Percentiles rank a stretch among this genome's conserved stretches.
Evolutionary conservation across 1,139 yeast genomes (phyloP).

Genomic region (Scheffersomyces parashehatae): DNA sequence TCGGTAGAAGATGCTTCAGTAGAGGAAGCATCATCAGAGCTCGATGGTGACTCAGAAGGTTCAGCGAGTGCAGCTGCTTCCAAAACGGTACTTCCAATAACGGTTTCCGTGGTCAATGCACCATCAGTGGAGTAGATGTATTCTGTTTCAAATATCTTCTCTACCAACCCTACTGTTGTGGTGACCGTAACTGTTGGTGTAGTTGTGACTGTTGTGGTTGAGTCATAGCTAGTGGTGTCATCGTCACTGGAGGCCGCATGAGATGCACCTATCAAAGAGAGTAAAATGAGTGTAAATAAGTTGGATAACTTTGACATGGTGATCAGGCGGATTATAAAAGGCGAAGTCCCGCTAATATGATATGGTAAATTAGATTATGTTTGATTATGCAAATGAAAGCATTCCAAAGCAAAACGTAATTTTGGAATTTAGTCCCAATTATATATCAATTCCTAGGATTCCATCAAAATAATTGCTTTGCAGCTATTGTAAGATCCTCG

Average conservation of each 20-base stretch:
- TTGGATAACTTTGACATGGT: conserved; percentile 1
- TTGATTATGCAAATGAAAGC: no score
- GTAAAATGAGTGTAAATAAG: conserved; percentile 7
- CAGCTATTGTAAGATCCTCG: no score
- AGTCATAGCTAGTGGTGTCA: background rate
- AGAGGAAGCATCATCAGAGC: conserved; percentile 11
- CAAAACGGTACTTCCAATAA: conserved; percentile 24
- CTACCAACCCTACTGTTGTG: conserved; percentile 28
- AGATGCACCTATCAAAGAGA: conserved; percentile 10
- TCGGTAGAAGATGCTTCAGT: conserved; percentile 7
- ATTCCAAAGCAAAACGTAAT: no score
- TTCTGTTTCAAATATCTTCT: conserved; percentile 32
- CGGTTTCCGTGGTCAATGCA: conserved; percentile 33
- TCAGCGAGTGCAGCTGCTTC: conserved; percentile 3
- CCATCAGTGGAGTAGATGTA: conserved; percentile 38
- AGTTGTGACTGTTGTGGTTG: conserved; percentile 26
- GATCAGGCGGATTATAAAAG: no score
- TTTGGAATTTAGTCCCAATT: no score
- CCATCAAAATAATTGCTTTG: no score
- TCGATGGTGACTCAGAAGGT: conserved; percentile 1
- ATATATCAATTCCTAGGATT: no score
- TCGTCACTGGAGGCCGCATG: conserved; percentile 6
- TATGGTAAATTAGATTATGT: no score
- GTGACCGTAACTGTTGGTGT: conserved; percentile 35
- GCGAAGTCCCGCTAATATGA: no score